Percentiles rank a stretch among this genome's conserved stretches.
Evolutionary conservation across 1,284 basidiomycete species (phyloP).

Genomic region (Malassezia dermatis): DNA sequence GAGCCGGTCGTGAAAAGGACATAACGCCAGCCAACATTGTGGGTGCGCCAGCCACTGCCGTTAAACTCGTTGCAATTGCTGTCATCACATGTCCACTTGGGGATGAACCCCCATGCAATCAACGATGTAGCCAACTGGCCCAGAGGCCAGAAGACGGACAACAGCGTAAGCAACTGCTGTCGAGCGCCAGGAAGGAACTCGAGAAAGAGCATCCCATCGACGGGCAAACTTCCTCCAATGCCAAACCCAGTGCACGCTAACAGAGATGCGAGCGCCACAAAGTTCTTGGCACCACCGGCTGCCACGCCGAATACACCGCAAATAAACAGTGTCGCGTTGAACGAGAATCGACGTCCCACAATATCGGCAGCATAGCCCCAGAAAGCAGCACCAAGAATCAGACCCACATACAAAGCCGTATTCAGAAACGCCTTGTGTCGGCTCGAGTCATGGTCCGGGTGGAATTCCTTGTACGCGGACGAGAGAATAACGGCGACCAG

Average conservation of each 20-base stretch:
- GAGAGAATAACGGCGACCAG: conserved; percentile 42
- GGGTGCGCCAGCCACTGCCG: conserved; percentile 21
- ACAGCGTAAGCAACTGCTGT: conserved; percentile 41
- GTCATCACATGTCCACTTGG: conserved; percentile 36
- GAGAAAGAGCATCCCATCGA: conserved; percentile 47
- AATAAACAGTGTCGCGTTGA: conserved; percentile 44
- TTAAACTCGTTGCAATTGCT: conserved; percentile 7
- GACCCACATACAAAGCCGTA: conserved; percentile 36
- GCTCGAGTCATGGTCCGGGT: conserved; percentile 3
- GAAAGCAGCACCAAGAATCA: conserved; percentile 40
- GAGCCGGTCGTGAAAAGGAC: conserved; percentile 40
- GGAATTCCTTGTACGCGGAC: conserved; percentile 38
- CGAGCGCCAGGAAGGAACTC: conserved; percentile 41
- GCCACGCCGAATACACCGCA: conserved; percentile 45
- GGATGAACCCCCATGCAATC: conserved; percentile 44
- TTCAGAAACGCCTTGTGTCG: conserved; percentile 32
- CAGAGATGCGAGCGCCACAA: conserved; percentile 37
- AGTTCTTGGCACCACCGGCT: conserved; percentile 36
- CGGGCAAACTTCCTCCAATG: conserved; percentile 44
- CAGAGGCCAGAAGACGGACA: conserved; percentile 46
- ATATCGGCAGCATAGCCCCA: conserved; percentile 46
- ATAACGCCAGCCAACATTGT: conserved; percentile 45
- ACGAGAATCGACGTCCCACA: conserved; percentile 41
- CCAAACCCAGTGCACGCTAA: conserved; percentile 41
- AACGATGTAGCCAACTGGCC: conserved; percentile 42